phyloP scores from a whole-genome alignment of 768 basidiomycete species.

The Suillus sp. region DNA sequence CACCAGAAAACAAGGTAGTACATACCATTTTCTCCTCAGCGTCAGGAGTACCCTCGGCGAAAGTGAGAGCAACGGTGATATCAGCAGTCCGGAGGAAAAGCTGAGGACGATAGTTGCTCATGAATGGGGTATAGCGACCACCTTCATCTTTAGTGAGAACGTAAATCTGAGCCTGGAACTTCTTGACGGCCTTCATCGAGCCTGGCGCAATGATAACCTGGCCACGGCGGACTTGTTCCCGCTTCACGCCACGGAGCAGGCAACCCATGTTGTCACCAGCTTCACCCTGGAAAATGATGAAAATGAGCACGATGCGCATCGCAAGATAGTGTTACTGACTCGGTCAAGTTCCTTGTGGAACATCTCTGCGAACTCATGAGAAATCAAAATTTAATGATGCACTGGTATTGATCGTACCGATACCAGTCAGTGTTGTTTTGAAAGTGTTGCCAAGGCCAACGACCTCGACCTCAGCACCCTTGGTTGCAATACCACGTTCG shows the following conservation, averaged over 20 bases:
- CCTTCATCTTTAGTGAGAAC: conserved; percentile 45
- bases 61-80: conserved; percentile 80
- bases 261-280: conserved; percentile 99
- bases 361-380: conserved; percentile 66
- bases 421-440: conserved; percentile 95
- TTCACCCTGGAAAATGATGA: conserved; percentile 61
- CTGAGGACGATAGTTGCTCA: conserved; percentile 92
- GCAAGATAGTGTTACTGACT: conserved; percentile 39
- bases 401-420: conserved; percentile 52
- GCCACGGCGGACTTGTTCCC: conserved; percentile 93
- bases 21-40: conserved; percentile 85
- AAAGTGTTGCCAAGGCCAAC: conserved; percentile 78
- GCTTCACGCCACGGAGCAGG: conserved; percentile 93
- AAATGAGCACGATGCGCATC: conserved; percentile 2
- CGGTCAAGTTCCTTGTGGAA: conserved; percentile 99
- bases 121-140: conserved; percentile 90
- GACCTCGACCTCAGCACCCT: conserved; percentile 93
- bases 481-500: conserved; percentile 88
- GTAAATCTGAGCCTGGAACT: conserved; percentile 94
- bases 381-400: not conserved
- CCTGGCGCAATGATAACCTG: conserved; percentile 90
- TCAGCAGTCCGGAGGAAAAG: conserved; percentile 96
- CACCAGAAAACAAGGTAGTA: not conserved
- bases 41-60: conserved; percentile 83
- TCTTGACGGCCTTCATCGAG: conserved; percentile 90